Evolutionary conservation across 2,329 filamentous ascomycete genomes (phyloP), one percentile per base, ranked within the genome.

Genomic region (Aureobasidium zeae): DNA sequence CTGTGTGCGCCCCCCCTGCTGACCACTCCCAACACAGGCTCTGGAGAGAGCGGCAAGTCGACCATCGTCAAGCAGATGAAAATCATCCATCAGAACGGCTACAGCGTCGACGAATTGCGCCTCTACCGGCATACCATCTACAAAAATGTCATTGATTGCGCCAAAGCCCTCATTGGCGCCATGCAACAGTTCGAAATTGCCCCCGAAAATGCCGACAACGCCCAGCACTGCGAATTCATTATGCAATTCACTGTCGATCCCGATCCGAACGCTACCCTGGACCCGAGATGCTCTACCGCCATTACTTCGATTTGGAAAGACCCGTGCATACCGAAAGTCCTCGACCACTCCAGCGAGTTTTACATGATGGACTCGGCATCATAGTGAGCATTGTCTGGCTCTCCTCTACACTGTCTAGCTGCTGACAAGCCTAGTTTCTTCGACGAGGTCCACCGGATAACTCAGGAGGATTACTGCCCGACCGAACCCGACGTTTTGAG

Each of bases 21-120:
- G 21, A 44, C 35, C 49, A 24, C 53, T 49, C 41, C 32, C n/a
- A 38, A 22, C 30, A 34, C 33, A 95, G 91, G 91, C 53, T 96
- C 91, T 52, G 91, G 91, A 53, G 91, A 98, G 70, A 96, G 89
- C 66, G 91, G 91, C 54, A 98, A 98, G 68, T 96, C 91, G 47
- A 98, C 91, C 8, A 96, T 98, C 57, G 91, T 98, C 55, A 98
- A 98, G 67, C 91, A 98, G 73, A 98, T 98, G 91, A 98, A 96
- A 69, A 98, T 98, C 56, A 96, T 98, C 59, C 91, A 98, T 61
- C 83, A 96, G 57, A 94, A 95, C 67, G 91, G 91, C 49, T 98
- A 98, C 66, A 88, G 86, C 9, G 79, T 86, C 53, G 89, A 96
- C 57, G 91, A 98, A 65, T 74, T 96, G 37, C 83, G 83, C 57